Conservation (phyloP, 805 yeast species). For the Metschnikowia gelsemii region DNA sequence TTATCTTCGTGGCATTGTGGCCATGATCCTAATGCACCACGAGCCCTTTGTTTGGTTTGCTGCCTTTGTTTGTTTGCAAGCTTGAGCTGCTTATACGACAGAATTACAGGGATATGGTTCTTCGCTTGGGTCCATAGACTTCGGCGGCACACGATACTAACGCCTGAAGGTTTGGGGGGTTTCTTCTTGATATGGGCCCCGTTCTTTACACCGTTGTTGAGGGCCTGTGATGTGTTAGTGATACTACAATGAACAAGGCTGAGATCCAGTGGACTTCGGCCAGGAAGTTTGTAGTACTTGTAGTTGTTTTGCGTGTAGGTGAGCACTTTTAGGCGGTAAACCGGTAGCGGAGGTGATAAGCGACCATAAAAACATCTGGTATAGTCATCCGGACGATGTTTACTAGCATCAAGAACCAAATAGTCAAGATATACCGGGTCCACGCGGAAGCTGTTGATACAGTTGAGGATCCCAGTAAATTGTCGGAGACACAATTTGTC, state of each 20-base stretch:
- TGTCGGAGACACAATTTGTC: slow-evolving; percentile 77
- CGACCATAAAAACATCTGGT: slow-evolving; percentile 43
- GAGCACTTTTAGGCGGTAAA: slow-evolving; percentile 24
- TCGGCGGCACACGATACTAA: slow-evolving; percentile 38
- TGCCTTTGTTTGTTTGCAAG: slow-evolving; percentile 27
- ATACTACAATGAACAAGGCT: slow-evolving; percentile 30
- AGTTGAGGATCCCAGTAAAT: slow-evolving; percentile 50
- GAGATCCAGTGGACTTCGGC: slow-evolving; percentile 29
- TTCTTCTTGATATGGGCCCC: slow-evolving; percentile 51
- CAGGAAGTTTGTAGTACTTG: slow-evolving; percentile 24
- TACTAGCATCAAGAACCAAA: slow-evolving; percentile 46
- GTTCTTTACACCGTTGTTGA: slow-evolving; percentile 60
- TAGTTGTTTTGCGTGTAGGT: slow-evolving; percentile 25
- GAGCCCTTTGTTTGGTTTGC: slow-evolving; percentile 27
- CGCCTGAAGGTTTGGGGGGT: slow-evolving; percentile 45
- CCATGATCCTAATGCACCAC: slow-evolving; percentile 47
- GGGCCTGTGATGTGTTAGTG: slow-evolving; percentile 32
- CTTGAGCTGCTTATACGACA: slow-evolving; percentile 22
- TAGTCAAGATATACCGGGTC: slow-evolving; percentile 44
- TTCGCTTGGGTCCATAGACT: slow-evolving; percentile 19
- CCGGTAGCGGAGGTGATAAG: slow-evolving; percentile 2
- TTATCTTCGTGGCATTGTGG: slow-evolving; percentile 22
- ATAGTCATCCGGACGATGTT: slow-evolving; percentile 28
- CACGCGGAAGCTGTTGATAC: slow-evolving; percentile 39
- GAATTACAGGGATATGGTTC: slow-evolving; percentile 1